Evolutionary conservation across 2,329 filamentous ascomycete genomes (phyloP).

Genomic region (Blastomyces gilchristii): DNA sequence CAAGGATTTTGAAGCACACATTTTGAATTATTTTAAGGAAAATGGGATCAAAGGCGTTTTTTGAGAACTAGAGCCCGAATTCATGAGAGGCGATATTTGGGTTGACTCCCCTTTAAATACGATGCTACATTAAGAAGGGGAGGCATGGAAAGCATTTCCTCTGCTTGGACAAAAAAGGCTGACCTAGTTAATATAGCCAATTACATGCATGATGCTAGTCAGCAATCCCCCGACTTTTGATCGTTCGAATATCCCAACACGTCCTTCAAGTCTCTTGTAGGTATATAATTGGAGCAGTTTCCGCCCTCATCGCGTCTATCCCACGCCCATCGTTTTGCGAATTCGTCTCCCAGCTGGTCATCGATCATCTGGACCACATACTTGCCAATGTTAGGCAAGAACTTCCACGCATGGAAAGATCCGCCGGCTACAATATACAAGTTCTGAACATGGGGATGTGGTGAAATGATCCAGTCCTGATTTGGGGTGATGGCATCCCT

Average conservation of each 20-base stretch:
- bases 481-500: constrained; percentile 47
- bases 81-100: not conserved
- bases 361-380: constrained; percentile 43
- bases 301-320: constrained; percentile 8
- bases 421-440: constrained; percentile 43
- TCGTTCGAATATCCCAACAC: not conserved
- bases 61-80: not conserved
- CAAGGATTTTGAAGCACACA: too few relatives aligned
- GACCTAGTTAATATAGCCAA: not conserved
- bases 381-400: constrained; percentile 42
- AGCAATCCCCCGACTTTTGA: not conserved
- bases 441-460: constrained; percentile 36
- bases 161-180: not conserved
- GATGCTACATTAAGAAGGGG: not conserved
- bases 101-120: not conserved
- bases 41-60: not conserved
- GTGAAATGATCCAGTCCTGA: constrained; percentile 43
- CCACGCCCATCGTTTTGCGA: constrained; percentile 9
- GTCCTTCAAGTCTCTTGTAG: constrained; percentile 8
- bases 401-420: constrained; percentile 46
- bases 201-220: not conserved
- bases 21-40: too few relatives aligned
- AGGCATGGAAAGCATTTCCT: too few relatives aligned
- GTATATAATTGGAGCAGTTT: constrained; percentile 7
- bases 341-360: constrained; percentile 15